These are phyloP conservation scores for Domatiomyces catenatus DNA, from an alignment of 2,329 filamentous ascomycete species.

Conservation along the genomic window DNA sequence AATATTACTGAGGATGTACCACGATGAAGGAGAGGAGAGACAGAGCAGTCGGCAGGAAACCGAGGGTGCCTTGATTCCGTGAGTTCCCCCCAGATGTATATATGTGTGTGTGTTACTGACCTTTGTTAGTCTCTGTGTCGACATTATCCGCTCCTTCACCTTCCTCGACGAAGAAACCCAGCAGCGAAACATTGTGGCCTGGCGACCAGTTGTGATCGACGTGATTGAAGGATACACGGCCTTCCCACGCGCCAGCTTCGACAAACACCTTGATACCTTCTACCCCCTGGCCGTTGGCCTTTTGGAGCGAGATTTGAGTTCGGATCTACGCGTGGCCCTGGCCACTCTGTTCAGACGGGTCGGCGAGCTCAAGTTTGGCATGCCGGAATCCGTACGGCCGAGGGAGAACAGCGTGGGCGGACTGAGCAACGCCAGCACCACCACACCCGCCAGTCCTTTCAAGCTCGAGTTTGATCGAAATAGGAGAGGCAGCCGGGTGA, in stretches of 20 bases:
- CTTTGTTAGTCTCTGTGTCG: slow-evolving; percentile 56
- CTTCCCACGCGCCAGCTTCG: slow-evolving; percentile 68
- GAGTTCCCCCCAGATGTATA: slow-evolving; percentile 20
- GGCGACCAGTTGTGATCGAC: slow-evolving; percentile 92
- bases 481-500: neutral
- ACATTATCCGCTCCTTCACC: slow-evolving; percentile 78
- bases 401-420: slow-evolving; percentile 13
- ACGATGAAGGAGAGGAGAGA: slow-evolving; percentile 70
- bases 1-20: slow-evolving; percentile 95
- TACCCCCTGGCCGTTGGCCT: slow-evolving; percentile 76
- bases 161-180: slow-evolving; percentile 88
- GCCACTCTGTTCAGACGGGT: slow-evolving; percentile 65
- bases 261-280: slow-evolving; percentile 63
- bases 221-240: slow-evolving; percentile 83
- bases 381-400: slow-evolving; percentile 21
- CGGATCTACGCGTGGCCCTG: slow-evolving; percentile 63
- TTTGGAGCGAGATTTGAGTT: slow-evolving; percentile 62
- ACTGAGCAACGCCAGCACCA: slow-evolving; percentile 9
- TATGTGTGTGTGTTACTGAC: neutral
- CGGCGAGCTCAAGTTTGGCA: slow-evolving; percentile 54
- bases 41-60: slow-evolving; percentile 66
- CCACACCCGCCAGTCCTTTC: slow-evolving; percentile 8
- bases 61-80: slow-evolving; percentile 77
- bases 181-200: slow-evolving; percentile 90
- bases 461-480: neutral